A percentile compares a stretch with the other conserved stretches of the same genome.
phyloP scores from a whole-genome alignment of 2,329 filamentous ascomycete species.

The Pseudogymnoascus sp. region DNA sequence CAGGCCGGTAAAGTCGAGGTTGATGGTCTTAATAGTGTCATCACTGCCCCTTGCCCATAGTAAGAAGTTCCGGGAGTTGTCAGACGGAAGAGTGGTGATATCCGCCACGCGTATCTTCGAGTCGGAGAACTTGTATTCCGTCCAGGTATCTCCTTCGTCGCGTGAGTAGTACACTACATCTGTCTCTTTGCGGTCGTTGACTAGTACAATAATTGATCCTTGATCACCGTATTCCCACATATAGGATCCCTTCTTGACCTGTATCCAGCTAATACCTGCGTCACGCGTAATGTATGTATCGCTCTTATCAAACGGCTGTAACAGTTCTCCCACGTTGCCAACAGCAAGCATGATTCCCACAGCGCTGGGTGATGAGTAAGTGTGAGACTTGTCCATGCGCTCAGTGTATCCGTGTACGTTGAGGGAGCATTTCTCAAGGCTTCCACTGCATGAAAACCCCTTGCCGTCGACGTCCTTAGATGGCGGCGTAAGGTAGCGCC shows the following conservation, averaged over 20 bases:
- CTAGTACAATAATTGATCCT: conserved; percentile 85
- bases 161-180: conserved; percentile 67
- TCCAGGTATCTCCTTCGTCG: conserved; percentile 77
- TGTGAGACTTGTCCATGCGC: conserved; percentile 70
- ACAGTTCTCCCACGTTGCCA: conserved; percentile 72
- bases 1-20: conserved; percentile 82
- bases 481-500: conserved; percentile 71
- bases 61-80: conserved; percentile 84
- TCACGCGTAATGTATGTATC: conserved; percentile 89
- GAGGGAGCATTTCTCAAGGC: conserved; percentile 67
- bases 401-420: conserved; percentile 97
- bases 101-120: conserved; percentile 66
- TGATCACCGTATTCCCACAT: conserved; percentile 96
- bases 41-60: conserved; percentile 66
- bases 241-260: conserved; percentile 79
- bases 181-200: conserved; percentile 61
- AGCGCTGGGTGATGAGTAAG: conserved; percentile 80
- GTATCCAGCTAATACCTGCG: conserved; percentile 82
- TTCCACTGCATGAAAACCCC: conserved; percentile 58
- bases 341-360: conserved; percentile 85
- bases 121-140: conserved; percentile 64
- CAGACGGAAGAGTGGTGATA: conserved; percentile 81
- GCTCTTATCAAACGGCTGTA: conserved; percentile 42
- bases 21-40: conserved; percentile 62
- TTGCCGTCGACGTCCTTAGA: conserved; percentile 63